These are phyloP conservation scores for Cryptosporidium viatorum DNA, from an alignment of 169 alveolate genomes.

Conservation along the genomic window DNA sequence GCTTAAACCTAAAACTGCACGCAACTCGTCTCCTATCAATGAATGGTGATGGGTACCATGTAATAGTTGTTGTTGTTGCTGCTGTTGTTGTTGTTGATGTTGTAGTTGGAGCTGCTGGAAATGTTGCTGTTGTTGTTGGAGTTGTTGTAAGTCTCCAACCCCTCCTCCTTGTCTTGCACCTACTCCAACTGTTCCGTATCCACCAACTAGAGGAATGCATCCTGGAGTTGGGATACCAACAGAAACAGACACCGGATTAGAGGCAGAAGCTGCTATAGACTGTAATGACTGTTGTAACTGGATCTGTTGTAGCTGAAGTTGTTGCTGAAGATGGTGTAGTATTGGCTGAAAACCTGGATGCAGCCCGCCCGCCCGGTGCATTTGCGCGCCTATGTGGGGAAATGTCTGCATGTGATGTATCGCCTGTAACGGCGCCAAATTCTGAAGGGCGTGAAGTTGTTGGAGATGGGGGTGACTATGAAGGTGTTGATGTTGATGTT, in stretches of 20 bases:
- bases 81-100: background rate
- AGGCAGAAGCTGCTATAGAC: background rate
- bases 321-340: constrained; percentile 13
- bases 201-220: background rate
- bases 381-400: background rate
- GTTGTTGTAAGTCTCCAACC: background rate
- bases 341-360: constrained; percentile 26
- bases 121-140: background rate
- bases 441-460: constrained; percentile 12
- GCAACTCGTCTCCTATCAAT: constrained; percentile 52
- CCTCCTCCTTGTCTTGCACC: background rate
- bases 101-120: background rate
- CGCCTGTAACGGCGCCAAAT: constrained; percentile 6
- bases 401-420: constrained; percentile 8
- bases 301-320: constrained; percentile 4
- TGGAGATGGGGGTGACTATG: background rate
- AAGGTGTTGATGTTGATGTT: no score
- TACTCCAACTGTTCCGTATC: background rate
- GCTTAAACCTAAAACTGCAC: constrained; percentile 65
- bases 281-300: constrained; percentile 6
- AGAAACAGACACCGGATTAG: background rate
- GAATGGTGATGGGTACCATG: background rate
- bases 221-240: background rate
- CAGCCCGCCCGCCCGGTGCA: background rate
- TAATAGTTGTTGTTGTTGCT: background rate